Conservation (phyloP, 2,329 filamentous ascomycete species). For the Alternaria gaisen region DNA sequence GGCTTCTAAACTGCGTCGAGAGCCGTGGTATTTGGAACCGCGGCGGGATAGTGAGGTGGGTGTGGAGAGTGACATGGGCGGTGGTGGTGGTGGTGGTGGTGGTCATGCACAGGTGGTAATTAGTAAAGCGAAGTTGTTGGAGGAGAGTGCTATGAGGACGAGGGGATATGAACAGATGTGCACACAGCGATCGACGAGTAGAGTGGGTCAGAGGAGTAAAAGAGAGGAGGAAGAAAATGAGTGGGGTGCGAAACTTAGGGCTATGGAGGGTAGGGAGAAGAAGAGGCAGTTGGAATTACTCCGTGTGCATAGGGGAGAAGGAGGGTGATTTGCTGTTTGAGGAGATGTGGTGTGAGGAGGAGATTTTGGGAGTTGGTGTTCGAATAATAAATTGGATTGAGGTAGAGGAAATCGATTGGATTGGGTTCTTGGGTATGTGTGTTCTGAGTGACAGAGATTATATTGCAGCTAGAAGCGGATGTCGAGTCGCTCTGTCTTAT, state of each 20-base stretch:
- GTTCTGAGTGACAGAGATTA: rapidly evolving
- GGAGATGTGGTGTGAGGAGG: too few species aligned
- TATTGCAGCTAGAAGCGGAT: too few species aligned
- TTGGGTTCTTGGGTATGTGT: too few species aligned
- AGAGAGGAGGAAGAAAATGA: constrained; percentile 12
- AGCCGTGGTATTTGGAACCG: too few species aligned
- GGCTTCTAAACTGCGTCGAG: neutral
- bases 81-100: neutral
- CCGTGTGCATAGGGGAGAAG: too few species aligned
- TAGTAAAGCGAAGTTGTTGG: neutral
- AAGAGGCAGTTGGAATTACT: constrained; percentile 8
- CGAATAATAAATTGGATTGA: rapidly evolving
- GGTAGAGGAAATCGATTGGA: too few species aligned
- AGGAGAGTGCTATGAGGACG: neutral
- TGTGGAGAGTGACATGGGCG: neutral
- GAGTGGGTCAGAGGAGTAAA: neutral
- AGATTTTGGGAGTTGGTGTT: too few species aligned
- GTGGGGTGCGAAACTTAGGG: constrained; percentile 17
- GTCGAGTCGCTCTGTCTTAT: too few species aligned
- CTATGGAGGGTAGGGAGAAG: constrained; percentile 21
- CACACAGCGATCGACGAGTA: neutral
- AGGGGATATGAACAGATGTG: neutral
- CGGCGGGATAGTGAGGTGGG: rapidly evolving
- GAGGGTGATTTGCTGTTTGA: rapidly evolving
- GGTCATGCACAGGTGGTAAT: neutral